These are phyloP conservation scores for Aspergillus transmontanensis DNA, from an alignment of 2,329 filamentous ascomycete species.

Conservation along the genomic window DNA sequence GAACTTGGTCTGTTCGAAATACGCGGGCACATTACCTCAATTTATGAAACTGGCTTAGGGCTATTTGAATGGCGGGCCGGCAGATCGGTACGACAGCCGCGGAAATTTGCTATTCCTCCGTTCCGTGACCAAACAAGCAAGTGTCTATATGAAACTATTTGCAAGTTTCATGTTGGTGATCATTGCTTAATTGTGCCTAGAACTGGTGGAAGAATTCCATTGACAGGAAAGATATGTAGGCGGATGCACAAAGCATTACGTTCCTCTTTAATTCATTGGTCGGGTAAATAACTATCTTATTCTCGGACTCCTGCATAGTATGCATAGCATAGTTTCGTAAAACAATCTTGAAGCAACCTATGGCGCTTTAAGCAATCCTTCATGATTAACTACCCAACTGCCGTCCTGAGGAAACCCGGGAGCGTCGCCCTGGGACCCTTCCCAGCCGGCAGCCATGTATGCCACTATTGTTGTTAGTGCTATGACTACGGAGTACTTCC, in stretches of 20 bases:
- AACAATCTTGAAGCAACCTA: neutral
- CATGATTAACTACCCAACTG: slow-evolving; percentile 15
- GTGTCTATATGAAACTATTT: neutral
- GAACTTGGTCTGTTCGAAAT: neutral
- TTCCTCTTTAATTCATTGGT: neutral
- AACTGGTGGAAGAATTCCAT: neutral
- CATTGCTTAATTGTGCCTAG: neutral
- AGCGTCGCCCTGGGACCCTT: slow-evolving; percentile 12
- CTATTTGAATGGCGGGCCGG: neutral
- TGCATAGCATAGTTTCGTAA: neutral
- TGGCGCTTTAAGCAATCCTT: slow-evolving; percentile 14
- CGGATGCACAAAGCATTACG: neutral
- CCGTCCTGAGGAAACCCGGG: slow-evolving; percentile 17
- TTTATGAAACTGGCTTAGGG: neutral
- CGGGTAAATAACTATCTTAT: neutral
- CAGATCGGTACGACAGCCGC: neutral
- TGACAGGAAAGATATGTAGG: neutral
- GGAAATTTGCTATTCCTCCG: neutral
- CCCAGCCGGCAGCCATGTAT: slow-evolving; percentile 20
- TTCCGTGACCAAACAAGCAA: slow-evolving; percentile 2
- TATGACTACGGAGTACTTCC: too few species aligned
- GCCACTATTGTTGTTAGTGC: slow-evolving; percentile 7
- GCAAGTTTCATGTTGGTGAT: neutral
- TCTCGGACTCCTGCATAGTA: neutral
- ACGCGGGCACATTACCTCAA: neutral